Evolutionary conservation across 441 rosid genomes (phyloP).

Genomic region (Jatropha podagrica): DNA sequence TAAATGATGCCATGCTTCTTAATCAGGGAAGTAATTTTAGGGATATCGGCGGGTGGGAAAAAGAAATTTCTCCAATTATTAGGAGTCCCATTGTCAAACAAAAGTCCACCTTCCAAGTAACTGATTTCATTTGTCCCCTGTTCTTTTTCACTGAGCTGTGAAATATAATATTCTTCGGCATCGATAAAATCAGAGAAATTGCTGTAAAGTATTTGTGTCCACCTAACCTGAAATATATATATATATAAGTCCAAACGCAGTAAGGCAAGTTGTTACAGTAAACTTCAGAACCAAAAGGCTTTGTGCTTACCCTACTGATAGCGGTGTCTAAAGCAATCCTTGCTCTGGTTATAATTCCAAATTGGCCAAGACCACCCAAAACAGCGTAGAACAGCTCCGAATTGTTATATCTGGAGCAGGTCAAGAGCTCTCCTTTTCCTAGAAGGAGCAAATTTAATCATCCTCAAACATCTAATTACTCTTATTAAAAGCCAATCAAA

Average conservation of each 20-base stretch:
- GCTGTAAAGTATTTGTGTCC: conserved; percentile 70
- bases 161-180: conserved; percentile 71
- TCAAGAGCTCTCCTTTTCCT: conserved; percentile 74
- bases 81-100: conserved; percentile 59
- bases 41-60: conserved; percentile 52
- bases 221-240: conserved; percentile 47
- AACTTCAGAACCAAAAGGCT: too few relatives aligned
- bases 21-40: conserved; percentile 48
- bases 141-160: conserved; percentile 39
- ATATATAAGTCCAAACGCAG: too few relatives aligned
- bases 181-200: conserved; percentile 61
- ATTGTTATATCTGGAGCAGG: conserved; percentile 58
- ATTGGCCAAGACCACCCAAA: conserved; percentile 91
- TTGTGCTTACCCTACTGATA: conserved; percentile 55
- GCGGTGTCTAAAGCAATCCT: conserved; percentile 61
- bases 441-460: conserved; percentile 20
- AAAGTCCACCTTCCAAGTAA: conserved; percentile 71
- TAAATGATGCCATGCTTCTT: conserved; percentile 56
- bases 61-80: conserved; percentile 62
- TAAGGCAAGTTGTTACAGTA: too few relatives aligned
- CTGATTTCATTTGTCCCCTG: conserved; percentile 33
- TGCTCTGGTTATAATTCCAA: conserved; percentile 89
- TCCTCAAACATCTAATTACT: background rate
- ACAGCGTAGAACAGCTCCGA: conserved; percentile 71
- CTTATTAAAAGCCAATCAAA: too few relatives aligned